Evolutionary conservation across 495 filamentous ascomycete species (phyloP), one percentile per base, ranked within the genome.

Genomic region (Cetradonia linearis): DNA sequence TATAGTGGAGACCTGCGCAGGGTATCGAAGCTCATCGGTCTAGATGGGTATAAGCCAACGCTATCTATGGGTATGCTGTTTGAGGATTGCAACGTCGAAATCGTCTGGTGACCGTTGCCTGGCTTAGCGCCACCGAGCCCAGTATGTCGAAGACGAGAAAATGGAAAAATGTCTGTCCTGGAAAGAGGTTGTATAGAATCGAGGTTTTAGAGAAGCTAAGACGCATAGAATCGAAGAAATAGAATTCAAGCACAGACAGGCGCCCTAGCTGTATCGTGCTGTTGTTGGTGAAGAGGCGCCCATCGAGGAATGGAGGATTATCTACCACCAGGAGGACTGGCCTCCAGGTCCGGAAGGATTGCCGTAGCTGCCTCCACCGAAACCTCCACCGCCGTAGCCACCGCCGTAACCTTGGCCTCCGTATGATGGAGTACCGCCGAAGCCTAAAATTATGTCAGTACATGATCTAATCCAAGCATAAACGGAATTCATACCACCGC

Each of bases 321-420:
- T 83, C 80, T 95, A 96, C 93, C 92, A 98, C 93, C 93, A 98
- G 65, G 86, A 91, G 63, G 83, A 88, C 72, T 87, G 86, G 65
- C 86, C 87, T 61, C 84, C 86, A 66, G 84, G 77, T 67, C 88
- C 89, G 58, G 86, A 85, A 60, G 89, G 89, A 76, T 94, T 94
- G 70, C 91, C 91, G 71, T 90, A 89, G 67, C 79, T 70, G 63
- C 86, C 84, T 47, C 74, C 70, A 46, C 68, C 64, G 61, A 71
- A 65, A 68, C 70, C 70, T 14, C 71, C 69, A 58, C 76, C 76
- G 55, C 80, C 74, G 60, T 72, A 81, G 52, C 75, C 74, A 55
- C 75, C 70, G 54, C 68, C 47, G 6, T 59, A 56, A 33, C 58
- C 58, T 30, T 37, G 46, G 28, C 57, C 57, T 28, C 54, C 54